phyloP scores from a whole-genome alignment of 805 yeast genomes.

The Hanseniaspora lindneri region DNA sequence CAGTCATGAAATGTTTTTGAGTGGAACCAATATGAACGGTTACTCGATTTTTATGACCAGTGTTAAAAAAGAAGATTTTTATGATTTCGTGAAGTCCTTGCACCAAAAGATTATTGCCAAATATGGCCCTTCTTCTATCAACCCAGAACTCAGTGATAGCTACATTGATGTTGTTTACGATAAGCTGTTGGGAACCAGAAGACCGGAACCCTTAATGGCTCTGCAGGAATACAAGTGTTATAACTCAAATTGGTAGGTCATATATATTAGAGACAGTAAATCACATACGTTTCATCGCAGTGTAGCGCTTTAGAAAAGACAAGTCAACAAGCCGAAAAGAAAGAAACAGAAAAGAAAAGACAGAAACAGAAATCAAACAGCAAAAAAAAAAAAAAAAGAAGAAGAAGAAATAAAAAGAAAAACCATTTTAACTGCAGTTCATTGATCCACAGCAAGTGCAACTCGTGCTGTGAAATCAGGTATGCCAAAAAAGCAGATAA shows the following conservation, averaged over 20 bases:
- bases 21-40: slow-evolving; percentile 8
- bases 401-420: too few species aligned
- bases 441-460: too few species aligned
- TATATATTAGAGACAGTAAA: not conserved
- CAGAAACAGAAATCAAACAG: too few species aligned
- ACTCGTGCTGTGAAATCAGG: too few species aligned
- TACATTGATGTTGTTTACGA: slow-evolving; percentile 2
- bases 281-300: not conserved
- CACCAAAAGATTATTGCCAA: not conserved
- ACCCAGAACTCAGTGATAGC: not conserved
- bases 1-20: slow-evolving; percentile 15
- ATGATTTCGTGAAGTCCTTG: slow-evolving; percentile 3
- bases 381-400: too few species aligned
- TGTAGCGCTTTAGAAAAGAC: not conserved
- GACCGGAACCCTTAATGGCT: slow-evolving; percentile 14
- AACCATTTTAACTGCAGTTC: too few species aligned
- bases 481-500: too few species aligned
- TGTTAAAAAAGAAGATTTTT: slow-evolving; percentile 3
- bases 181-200: not conserved
- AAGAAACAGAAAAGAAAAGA: too few species aligned
- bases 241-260: slow-evolving; percentile 6
- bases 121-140: slow-evolving; percentile 6
- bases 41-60: slow-evolving; percentile 8
- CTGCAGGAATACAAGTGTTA: not conserved
- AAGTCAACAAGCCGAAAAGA: too few species aligned